These are phyloP conservation scores for Malassezia yamatoensis DNA, from an alignment of 1,284 basidiomycete species.

Conservation along the genomic window DNA sequence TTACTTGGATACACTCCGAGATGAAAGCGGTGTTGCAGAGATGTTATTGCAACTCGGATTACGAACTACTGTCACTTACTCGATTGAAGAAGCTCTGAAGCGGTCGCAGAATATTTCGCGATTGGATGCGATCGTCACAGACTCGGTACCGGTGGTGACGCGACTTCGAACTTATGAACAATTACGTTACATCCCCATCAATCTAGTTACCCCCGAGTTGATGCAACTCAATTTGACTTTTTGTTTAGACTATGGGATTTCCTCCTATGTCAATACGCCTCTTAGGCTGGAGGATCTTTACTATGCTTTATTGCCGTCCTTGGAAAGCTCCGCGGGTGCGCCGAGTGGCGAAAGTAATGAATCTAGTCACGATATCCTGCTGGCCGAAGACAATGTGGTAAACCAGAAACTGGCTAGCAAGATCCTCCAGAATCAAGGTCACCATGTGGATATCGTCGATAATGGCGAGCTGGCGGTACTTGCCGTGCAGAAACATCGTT, in stretches of 20 bases:
- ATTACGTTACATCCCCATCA: conserved; percentile 89
- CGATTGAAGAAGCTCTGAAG: conserved; percentile 62
- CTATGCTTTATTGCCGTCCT: conserved; percentile 80
- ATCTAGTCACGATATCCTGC: conserved; percentile 78
- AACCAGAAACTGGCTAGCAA: conserved; percentile 96
- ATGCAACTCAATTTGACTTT: conserved; percentile 47
- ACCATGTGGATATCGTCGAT: conserved; percentile 91
- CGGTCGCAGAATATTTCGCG: conserved; percentile 69
- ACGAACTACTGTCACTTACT: conserved; percentile 66
- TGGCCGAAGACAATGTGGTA: conserved; percentile 94
- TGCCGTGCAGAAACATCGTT: conserved; percentile 68
- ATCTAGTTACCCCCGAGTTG: conserved; percentile 61
- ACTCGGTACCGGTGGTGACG: conserved; percentile 75
- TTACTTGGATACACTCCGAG: conserved; percentile 76
- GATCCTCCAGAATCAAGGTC: conserved; percentile 91
- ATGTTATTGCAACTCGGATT: conserved; percentile 74
- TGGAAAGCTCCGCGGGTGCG: conserved; percentile 81
- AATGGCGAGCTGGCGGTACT: conserved; percentile 86
- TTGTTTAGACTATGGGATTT: conserved; percentile 82
- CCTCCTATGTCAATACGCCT: conserved; percentile 81
- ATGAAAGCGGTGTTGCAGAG: conserved; percentile 66
- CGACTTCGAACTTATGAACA: conserved; percentile 84
- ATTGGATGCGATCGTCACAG: conserved; percentile 91
- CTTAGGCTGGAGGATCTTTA: conserved; percentile 78
- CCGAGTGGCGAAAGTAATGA: conserved; percentile 68